phyloP scores from a whole-genome alignment of 2,329 filamentous ascomycete genomes.

The Pseudogymnoascus sp. region DNA sequence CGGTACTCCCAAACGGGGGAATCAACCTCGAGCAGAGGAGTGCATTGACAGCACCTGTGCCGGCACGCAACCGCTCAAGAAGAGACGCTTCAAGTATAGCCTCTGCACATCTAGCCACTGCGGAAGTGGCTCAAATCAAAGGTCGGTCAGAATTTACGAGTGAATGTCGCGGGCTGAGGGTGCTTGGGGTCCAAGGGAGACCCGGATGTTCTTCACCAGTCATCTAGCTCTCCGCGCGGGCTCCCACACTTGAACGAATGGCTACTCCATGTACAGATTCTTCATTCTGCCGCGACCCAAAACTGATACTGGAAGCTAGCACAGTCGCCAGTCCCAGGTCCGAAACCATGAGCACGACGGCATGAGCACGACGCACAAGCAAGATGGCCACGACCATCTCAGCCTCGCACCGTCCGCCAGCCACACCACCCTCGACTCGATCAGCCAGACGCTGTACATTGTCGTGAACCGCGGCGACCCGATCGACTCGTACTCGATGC shows the following conservation, averaged over 20 bases:
- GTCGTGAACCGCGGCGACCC: constrained; percentile 8
- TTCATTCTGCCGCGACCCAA: neutral
- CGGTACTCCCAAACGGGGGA: neutral
- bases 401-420: neutral
- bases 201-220: neutral
- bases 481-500: constrained; percentile 8
- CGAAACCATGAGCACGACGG: constrained; percentile 1
- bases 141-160: constrained; percentile 5
- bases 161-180: neutral
- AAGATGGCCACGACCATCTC: neutral
- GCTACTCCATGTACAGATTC: neutral
- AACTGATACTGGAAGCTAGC: constrained; percentile 6
- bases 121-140: neutral
- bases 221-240: neutral
- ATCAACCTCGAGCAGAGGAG: neutral
- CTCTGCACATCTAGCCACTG: neutral
- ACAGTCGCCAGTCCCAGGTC: neutral
- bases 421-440: neutral
- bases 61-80: neutral
- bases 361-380: neutral
- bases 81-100: neutral
- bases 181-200: neutral
- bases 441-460: constrained; percentile 6
- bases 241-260: neutral
- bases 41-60: constrained; percentile 1